These are phyloP conservation scores for Saccharomyces jurei DNA, from an alignment of 805 yeast genomes.

Conservation along the genomic window DNA sequence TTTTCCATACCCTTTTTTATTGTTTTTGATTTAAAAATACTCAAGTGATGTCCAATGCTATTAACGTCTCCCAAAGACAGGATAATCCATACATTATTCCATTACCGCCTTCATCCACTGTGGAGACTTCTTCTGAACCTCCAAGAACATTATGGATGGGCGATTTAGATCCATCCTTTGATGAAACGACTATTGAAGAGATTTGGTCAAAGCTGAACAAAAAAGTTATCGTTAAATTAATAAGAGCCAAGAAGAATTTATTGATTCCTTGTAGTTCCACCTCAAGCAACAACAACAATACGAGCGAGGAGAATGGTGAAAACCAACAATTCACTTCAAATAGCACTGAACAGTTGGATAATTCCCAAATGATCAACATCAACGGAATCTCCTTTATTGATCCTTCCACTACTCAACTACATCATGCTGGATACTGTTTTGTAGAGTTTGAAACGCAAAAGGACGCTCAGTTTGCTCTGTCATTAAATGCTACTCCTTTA, in stretches of 20 bases:
- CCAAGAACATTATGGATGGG: constrained; percentile 88
- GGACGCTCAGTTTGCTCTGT: constrained; percentile 61
- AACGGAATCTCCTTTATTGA: constrained; percentile 29
- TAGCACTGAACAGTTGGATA: not conserved
- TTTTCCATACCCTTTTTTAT: not conserved
- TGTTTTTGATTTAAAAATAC: not conserved
- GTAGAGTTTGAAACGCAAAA: constrained; percentile 63
- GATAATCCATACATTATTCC: constrained; percentile 30
- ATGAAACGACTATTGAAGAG: constrained; percentile 49
- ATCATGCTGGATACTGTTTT: constrained; percentile 66
- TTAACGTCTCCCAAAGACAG: not conserved
- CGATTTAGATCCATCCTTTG: constrained; percentile 73
- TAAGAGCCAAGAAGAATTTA: constrained; percentile 39
- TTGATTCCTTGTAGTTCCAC: constrained; percentile 28
- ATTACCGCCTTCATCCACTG: constrained; percentile 45
- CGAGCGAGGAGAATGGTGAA: not conserved
- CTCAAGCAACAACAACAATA: constrained; percentile 1
- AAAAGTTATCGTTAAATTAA: constrained; percentile 57
- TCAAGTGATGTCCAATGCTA: not conserved
- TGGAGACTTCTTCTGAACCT: constrained; percentile 38
- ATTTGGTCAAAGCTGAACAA: constrained; percentile 54
- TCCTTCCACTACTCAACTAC: constrained; percentile 27
- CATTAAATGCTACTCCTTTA: constrained; percentile 55
- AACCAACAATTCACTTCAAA: not conserved
- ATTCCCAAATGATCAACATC: constrained; percentile 12